Conservation (phyloP, 164 flowering plant genomes). For the Vitis rotundifolia region DNA sequence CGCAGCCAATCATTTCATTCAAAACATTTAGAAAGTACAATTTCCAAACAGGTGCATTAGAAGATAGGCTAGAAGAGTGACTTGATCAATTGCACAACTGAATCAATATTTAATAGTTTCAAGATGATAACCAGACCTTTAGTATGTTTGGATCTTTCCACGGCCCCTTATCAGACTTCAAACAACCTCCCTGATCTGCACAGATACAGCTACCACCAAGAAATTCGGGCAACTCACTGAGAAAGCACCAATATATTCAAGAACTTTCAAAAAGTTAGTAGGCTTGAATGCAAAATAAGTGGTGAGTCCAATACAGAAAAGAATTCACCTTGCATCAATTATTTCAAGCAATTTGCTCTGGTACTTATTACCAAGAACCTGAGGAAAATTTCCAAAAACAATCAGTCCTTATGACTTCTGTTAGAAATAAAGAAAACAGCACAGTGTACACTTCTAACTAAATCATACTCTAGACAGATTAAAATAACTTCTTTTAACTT, state of each 20-base stretch:
- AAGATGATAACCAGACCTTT: slow-evolving; percentile 17
- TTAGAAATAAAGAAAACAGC: background rate
- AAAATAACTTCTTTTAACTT: slow-evolving; percentile 4
- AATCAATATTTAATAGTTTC: background rate
- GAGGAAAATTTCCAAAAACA: slow-evolving; percentile 5
- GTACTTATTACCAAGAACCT: slow-evolving; percentile 40
- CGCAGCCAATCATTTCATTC: background rate
- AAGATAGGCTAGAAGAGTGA: background rate
- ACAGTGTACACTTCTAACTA: background rate
- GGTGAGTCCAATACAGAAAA: background rate
- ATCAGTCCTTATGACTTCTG: background rate
- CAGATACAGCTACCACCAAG: slow-evolving; percentile 37
- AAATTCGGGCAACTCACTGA: slow-evolving; percentile 38
- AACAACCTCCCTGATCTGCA: slow-evolving; percentile 37
- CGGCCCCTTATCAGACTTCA: slow-evolving; percentile 41
- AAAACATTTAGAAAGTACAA: background rate
- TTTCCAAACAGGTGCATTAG: background rate
- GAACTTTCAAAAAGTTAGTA: background rate
- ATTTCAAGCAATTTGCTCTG: slow-evolving; percentile 36
- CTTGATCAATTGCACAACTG: background rate
- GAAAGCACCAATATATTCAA: slow-evolving; percentile 1
- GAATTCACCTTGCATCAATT: slow-evolving; percentile 32
- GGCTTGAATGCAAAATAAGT: background rate
- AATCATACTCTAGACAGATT: background rate
- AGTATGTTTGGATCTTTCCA: slow-evolving; percentile 36